A percentile compares a stretch with the other conserved stretches of the same genome.
These are phyloP conservation scores for Penicillium salamii DNA, from an alignment of 495 filamentous ascomycete species.

Conservation along the genomic window DNA sequence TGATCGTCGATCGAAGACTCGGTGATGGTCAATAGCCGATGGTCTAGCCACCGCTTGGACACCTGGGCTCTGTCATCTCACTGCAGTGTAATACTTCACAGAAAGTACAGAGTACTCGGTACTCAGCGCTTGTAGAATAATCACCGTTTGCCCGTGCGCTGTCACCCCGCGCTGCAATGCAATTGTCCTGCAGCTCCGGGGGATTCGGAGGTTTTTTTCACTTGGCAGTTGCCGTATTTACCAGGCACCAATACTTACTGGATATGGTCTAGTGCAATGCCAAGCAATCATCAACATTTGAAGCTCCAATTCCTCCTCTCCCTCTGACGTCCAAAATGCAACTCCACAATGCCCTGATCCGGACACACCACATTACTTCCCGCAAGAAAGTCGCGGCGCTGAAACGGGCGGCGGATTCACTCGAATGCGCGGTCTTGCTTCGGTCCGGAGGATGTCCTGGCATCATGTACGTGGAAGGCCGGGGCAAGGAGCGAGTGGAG, in stretches of 20 bases:
- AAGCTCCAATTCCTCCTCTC: neutral
- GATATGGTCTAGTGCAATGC: slow-evolving; percentile 1
- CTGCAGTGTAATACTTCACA: no score
- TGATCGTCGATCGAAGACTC: no score
- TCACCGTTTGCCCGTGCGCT: neutral
- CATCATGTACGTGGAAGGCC: slow-evolving; percentile 74
- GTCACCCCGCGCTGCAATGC: neutral
- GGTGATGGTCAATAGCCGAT: no score
- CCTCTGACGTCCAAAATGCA: slow-evolving; percentile 6
- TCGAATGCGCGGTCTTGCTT: slow-evolving; percentile 58
- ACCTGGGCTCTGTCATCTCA: no score
- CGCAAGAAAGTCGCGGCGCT: slow-evolving; percentile 71
- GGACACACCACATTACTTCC: slow-evolving; percentile 80
- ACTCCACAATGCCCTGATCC: slow-evolving; percentile 60
- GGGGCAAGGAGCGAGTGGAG: slow-evolving; percentile 45
- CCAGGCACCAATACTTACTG: neutral
- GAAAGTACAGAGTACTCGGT: no score
- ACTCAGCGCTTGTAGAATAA: no score
- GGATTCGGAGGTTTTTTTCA: neutral
- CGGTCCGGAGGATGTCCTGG: slow-evolving; percentile 66
- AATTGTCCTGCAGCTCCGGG: neutral
- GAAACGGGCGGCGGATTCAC: slow-evolving; percentile 57
- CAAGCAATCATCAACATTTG: no score
- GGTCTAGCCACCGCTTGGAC: no score
- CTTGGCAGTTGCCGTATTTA: neutral